These are phyloP conservation scores for Hsuehochloa calcarea DNA, from an alignment of 176 grass and related monocot genomes.

Conservation along the genomic window DNA sequence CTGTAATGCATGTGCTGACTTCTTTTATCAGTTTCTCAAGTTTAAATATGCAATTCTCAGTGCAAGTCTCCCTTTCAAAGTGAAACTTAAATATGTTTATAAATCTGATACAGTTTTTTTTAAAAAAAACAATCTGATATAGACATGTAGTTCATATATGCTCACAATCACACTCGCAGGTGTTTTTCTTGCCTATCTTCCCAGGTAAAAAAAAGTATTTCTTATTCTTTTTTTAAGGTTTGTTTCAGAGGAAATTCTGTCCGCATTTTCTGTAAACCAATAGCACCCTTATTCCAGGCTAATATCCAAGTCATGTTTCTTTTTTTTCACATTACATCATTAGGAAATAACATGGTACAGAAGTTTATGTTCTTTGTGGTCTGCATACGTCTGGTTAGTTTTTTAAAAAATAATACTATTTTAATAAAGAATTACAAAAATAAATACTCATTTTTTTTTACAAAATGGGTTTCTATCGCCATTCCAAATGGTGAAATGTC, in stretches of 20 bases:
- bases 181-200: not conserved
- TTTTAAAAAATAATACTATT: too few species aligned
- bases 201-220: too few species aligned
- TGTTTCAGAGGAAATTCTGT: not conserved
- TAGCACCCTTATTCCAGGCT: not conserved
- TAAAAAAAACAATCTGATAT: not conserved
- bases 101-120: not conserved
- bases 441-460: too few species aligned
- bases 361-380: not conserved
- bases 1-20: not conserved
- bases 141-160: not conserved
- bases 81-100: not conserved
- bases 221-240: not conserved
- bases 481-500: too few species aligned
- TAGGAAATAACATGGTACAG: not conserved
- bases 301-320: not conserved
- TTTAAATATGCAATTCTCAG: not conserved
- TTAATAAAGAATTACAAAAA: too few species aligned
- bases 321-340: not conserved
- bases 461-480: too few species aligned
- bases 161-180: not conserved
- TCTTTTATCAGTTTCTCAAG: not conserved
- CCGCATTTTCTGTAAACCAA: not conserved
- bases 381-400: too few species aligned
- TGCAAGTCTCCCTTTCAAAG: not conserved